Conservation (phyloP, 2,329 filamentous ascomycete species). For the Pseudocercospora macadamiae region DNA sequence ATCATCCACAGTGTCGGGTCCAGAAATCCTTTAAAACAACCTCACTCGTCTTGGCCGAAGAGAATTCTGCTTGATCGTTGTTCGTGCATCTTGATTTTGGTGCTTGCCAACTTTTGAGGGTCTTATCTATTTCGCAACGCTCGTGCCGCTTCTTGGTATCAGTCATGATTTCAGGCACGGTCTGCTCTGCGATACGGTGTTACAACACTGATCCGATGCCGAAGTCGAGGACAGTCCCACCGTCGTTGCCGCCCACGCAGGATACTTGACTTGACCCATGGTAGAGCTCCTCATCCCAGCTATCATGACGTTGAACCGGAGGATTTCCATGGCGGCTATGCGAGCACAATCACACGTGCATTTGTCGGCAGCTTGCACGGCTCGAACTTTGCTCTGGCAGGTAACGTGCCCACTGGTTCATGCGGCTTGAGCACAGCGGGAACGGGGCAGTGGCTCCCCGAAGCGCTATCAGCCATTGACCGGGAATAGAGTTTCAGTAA, state of each 20-base stretch:
- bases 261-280: too few species aligned
- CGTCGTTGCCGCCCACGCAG: too few species aligned
- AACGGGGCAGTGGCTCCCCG: constrained; percentile 21
- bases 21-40: not conserved
- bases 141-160: too few species aligned
- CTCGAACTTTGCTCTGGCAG: not conserved
- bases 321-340: not conserved
- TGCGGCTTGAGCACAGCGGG: constrained; percentile 18
- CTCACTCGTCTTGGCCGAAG: not conserved
- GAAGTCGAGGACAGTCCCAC: too few species aligned
- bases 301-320: not conserved
- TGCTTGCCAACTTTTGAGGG: too few species aligned
- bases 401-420: constrained; percentile 21
- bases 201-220: not conserved
- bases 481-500: constrained; percentile 17
- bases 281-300: too few species aligned
- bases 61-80: not conserved
- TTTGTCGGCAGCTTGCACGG: not conserved
- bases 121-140: too few species aligned
- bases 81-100: not conserved
- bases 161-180: not conserved
- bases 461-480: constrained; percentile 9
- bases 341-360: not conserved
- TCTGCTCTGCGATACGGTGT: not conserved
- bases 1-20: not conserved